These are phyloP conservation scores for Novymonas esmeraldas DNA, from an alignment of 208 protist genomes.

Conservation along the genomic window DNA sequence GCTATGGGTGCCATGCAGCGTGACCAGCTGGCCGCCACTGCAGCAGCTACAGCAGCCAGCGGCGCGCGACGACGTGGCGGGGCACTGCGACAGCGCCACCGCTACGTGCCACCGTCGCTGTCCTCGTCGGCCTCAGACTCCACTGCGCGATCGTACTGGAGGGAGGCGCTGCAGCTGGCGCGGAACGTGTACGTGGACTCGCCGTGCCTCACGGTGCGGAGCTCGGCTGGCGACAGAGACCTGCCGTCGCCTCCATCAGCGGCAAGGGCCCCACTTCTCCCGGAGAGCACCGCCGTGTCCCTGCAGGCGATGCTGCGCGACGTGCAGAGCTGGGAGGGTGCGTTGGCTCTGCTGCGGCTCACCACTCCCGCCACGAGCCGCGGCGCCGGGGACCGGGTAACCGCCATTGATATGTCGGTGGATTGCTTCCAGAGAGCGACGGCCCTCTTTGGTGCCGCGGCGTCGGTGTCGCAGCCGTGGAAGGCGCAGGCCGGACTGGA, in stretches of 20 bases:
- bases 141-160: conserved; percentile 21
- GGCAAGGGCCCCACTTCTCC: neutral
- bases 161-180: conserved; percentile 26
- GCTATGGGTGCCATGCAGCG: conserved; percentile 29
- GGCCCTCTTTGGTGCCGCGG: conserved; percentile 43
- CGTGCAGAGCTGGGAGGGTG: conserved; percentile 27
- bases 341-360: conserved; percentile 17
- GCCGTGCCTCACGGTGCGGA: neutral
- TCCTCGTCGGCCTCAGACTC: neutral
- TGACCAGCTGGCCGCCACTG: neutral
- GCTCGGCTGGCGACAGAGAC: neutral
- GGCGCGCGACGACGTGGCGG: too few relatives aligned
- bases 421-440: conserved; percentile 20
- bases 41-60: neutral
- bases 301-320: conserved; percentile 31
- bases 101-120: neutral
- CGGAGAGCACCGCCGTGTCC: neutral
- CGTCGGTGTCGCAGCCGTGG: conserved; percentile 49
- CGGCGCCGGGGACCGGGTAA: neutral
- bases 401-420: neutral
- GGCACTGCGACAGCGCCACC: neutral
- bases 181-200: conserved; percentile 8
- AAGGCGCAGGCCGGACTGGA: conserved; percentile 44
- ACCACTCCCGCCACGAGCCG: neutral
- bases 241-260: neutral